Conservation (phyloP, 2,329 filamentous ascomycete species). For the Chrysoporthe deuterocubensis region DNA sequence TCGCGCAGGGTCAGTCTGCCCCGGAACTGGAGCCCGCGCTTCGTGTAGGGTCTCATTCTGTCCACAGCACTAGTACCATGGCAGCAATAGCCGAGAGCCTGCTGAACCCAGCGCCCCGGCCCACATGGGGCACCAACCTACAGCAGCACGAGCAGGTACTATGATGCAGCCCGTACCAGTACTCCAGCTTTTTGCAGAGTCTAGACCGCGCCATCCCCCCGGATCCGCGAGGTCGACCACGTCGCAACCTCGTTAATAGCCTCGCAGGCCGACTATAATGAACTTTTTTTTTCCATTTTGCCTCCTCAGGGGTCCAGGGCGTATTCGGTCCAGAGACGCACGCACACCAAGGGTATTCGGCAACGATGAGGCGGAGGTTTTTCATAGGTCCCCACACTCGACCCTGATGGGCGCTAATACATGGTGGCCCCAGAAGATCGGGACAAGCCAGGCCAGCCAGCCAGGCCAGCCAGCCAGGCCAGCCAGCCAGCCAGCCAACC, state of each 20-base stretch:
- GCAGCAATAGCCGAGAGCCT: too few relatives aligned
- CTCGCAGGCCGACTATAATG: too few relatives aligned
- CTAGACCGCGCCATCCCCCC: neutral
- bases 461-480: neutral
- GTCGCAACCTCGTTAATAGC: neutral
- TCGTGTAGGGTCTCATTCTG: too few relatives aligned
- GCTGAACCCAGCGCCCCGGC: too few relatives aligned
- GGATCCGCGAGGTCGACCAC: neutral
- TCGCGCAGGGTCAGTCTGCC: too few relatives aligned
- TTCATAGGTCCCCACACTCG: neutral
- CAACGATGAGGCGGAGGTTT: neutral
- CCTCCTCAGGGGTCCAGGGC: too few relatives aligned
- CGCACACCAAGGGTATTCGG: neutral
- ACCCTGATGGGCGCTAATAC: neutral
- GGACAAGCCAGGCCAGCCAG: neutral
- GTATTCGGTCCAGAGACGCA: too few relatives aligned
- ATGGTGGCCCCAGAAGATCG: neutral
- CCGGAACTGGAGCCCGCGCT: too few relatives aligned
- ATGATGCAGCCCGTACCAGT: too few relatives aligned
- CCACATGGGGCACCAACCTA: neutral
- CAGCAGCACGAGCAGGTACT: too few relatives aligned
- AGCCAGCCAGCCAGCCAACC: neutral
- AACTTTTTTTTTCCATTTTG: too few relatives aligned
- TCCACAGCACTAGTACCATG: too few relatives aligned
- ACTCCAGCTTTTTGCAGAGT: neutral